Conservation (phyloP, 106 monocot species). For the Apostasia ramifera region DNA sequence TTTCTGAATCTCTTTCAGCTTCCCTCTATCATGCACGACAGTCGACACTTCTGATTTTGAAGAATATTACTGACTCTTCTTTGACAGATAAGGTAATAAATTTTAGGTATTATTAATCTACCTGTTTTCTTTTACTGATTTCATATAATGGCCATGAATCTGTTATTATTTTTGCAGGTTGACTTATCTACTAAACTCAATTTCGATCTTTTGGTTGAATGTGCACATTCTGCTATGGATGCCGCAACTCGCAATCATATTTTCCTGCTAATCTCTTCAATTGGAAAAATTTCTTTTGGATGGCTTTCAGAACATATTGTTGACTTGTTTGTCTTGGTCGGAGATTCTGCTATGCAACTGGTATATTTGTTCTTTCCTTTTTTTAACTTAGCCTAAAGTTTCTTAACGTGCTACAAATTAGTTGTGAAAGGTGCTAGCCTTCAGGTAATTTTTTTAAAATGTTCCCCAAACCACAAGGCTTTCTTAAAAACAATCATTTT, state of each 20-base stretch:
- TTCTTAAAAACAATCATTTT: too few species aligned
- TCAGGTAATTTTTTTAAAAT: too few species aligned
- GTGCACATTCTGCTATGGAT: constrained; percentile 47
- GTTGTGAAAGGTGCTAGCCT: too few species aligned
- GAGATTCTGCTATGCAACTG: constrained; percentile 65
- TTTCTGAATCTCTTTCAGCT: constrained; percentile 20
- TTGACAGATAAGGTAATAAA: constrained; percentile 20
- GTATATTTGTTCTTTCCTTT: constrained; percentile 20
- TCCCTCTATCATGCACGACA: constrained; percentile 52
- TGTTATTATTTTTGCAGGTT: constrained; percentile 38
- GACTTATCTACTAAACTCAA: constrained; percentile 26
- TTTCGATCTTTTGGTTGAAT: constrained; percentile 52
- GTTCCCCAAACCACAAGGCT: too few species aligned
- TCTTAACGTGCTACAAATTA: too few species aligned
- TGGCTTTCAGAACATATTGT: constrained; percentile 62
- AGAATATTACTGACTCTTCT: constrained; percentile 53
- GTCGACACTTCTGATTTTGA: constrained; percentile 53
- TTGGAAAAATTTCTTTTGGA: constrained; percentile 51
- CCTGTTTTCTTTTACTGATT: neutral
- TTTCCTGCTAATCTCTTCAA: constrained; percentile 65
- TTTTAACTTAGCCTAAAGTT: too few species aligned
- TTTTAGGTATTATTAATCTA: neutral
- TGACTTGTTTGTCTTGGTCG: constrained; percentile 63
- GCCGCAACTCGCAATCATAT: constrained; percentile 53
- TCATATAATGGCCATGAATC: neutral